Evolutionary conservation across 495 filamentous ascomycete genomes (phyloP), one percentile per base, ranked within the genome.

Genomic region (Neurospora sp.): DNA sequence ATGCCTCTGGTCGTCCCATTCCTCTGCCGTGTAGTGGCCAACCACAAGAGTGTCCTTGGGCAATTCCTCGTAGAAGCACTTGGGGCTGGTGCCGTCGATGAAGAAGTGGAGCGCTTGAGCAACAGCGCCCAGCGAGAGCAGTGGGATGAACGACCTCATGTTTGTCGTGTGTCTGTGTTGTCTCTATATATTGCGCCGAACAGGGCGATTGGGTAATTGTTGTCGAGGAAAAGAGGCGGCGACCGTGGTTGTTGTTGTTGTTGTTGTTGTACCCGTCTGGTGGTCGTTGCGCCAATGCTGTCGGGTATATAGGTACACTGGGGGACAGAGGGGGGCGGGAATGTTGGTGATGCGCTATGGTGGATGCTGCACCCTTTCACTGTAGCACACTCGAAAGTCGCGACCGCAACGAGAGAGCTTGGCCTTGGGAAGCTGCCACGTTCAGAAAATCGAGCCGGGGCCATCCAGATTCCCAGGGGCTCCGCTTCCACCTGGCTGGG

Each of bases 21-120:
- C 89, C 79, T 94, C 90, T 66, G 94, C 94, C 35, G 85, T 88
- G 86, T 92, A 99, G 82, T 94, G 92, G 76, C 94, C 96, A 54
- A 97, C 94, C 69, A 99, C 95, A 16, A 99, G 84, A 2, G 96
- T 99, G 84, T 98, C 96, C 85, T 98, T 97, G 69, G 94, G 85
- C 66, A 99, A 89, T 83, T 98, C 96, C 86, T 99, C 96, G 84
- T 92, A 97, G 90, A 99, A 98, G 84, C 96, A 99, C 81, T 92
- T 94, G 75, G 90, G 88, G 76, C 86, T 84, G 18, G 89, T 87
- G 76, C 91, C 92, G 78, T 98, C 94, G 82, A 98, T 90, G 86
- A 93, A 98, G 88, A 99, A 97, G 89, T 97, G 94, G 72, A 99
- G 89, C 46, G 93, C 94, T 75, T 93, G 90, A 69, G 90, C 88